These are phyloP conservation scores for Pseudopithomyces maydicus DNA, from an alignment of 2,329 filamentous ascomycete genomes.

Conservation along the genomic window DNA sequence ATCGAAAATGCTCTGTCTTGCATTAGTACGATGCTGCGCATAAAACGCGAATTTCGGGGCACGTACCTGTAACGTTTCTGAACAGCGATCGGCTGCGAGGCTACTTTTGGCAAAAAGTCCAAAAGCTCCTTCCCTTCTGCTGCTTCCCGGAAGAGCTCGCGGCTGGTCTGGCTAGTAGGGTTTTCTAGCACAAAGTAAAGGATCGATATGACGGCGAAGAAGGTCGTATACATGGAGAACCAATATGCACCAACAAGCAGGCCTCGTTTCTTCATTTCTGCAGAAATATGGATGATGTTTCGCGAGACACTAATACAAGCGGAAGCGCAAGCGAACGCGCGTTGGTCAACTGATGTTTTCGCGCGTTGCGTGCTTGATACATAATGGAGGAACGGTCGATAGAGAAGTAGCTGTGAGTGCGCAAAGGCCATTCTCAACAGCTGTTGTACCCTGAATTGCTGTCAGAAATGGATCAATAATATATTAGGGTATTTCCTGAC, in stretches of 20 bases:
- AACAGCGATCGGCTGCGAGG: slow-evolving; percentile 86
- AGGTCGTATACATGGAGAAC: slow-evolving; percentile 85
- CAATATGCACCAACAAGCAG: slow-evolving; percentile 82
- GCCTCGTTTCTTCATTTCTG: slow-evolving; percentile 75
- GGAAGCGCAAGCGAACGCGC: slow-evolving; percentile 76
- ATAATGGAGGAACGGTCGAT: slow-evolving; percentile 83
- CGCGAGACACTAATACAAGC: slow-evolving; percentile 69
- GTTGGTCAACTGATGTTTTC: slow-evolving; percentile 65
- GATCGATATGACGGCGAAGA: slow-evolving; percentile 79
- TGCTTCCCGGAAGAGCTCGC: slow-evolving; percentile 85
- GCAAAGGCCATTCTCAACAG: slow-evolving; percentile 79
- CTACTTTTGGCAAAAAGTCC: slow-evolving; percentile 80
- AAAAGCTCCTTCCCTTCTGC: slow-evolving; percentile 83
- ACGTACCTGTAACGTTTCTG: slow-evolving; percentile 74
- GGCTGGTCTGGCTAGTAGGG: slow-evolving; percentile 72
- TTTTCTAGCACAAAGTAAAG: slow-evolving; percentile 83
- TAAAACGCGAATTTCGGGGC: not conserved
- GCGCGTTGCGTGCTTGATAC: slow-evolving; percentile 65
- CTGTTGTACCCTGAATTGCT: slow-evolving; percentile 64
- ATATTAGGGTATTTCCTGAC: slow-evolving; percentile 52
- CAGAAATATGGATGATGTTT: slow-evolving; percentile 80
- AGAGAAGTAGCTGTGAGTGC: slow-evolving; percentile 81
- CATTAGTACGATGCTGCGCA: not conserved
- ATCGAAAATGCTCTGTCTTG: slow-evolving; percentile 74
- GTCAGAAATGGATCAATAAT: slow-evolving; percentile 8